phyloP scores from a whole-genome alignment of 495 filamentous ascomycete genomes.

The Staphylotrichum longicolle region DNA sequence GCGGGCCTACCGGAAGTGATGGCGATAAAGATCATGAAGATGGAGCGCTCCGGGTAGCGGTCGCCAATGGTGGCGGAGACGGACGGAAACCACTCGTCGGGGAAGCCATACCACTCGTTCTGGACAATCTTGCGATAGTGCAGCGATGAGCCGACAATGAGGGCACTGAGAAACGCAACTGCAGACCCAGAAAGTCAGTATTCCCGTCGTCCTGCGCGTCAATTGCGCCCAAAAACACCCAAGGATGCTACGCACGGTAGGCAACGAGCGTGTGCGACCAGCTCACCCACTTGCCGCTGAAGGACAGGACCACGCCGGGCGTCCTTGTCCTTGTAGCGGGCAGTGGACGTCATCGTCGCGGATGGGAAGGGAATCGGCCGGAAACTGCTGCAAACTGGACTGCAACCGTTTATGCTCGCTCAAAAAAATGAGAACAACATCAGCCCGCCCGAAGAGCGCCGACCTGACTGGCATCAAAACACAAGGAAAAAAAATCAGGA shows the following conservation, averaged over 20 bases:
- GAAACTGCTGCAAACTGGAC: background rate
- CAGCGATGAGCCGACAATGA: constrained; percentile 77
- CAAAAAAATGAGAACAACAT: too few species aligned
- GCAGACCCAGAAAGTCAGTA: constrained; percentile 5
- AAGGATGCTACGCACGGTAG: constrained; percentile 56
- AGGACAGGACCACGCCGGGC: constrained; percentile 69
- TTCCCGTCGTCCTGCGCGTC: background rate
- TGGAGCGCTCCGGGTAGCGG: constrained; percentile 91
- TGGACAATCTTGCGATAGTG: constrained; percentile 97
- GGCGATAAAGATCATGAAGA: constrained; percentile 96
- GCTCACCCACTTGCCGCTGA: constrained; percentile 90
- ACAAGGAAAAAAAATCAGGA: background rate
- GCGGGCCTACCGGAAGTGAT: constrained; percentile 77
- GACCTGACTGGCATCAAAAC: background rate
- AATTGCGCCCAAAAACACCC: too few species aligned
- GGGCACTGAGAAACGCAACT: constrained; percentile 88
- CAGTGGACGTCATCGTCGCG: constrained; percentile 33
- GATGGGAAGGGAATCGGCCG: background rate
- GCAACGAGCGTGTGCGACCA: constrained; percentile 82
- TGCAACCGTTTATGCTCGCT: too few species aligned
- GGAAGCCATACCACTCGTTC: constrained; percentile 97
- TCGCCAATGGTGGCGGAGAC: constrained; percentile 99
- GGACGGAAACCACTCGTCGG: constrained; percentile 98
- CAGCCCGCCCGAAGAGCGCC: background rate
- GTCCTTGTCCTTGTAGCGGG: constrained; percentile 77